Percentiles rank a stretch among this genome's conserved stretches.
These are phyloP conservation scores for Dichotomocladium elegans DNA, from an alignment of 371 early-diverging fungal species.

Conservation along the genomic window DNA sequence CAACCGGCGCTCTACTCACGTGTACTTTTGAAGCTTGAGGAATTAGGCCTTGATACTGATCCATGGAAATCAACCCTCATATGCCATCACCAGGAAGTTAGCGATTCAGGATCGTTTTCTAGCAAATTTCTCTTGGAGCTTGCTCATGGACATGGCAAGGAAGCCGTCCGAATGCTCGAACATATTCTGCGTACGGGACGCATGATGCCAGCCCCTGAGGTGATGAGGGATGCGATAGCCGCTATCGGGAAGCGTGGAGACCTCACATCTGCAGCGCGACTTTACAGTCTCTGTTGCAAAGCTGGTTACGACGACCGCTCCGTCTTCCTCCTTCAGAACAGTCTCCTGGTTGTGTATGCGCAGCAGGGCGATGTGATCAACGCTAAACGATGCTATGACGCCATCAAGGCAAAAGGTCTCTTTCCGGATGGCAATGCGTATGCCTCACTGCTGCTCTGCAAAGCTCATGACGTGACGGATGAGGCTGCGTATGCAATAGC, in stretches of 20 bases:
- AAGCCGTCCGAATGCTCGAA: conserved; percentile 21
- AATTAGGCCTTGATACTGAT: too few species aligned
- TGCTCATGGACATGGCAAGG: conserved; percentile 16
- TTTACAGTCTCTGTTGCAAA: too few species aligned
- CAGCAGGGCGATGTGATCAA: conserved; percentile 49
- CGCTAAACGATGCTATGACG: conserved; percentile 55
- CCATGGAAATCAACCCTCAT: too few species aligned
- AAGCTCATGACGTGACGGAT: conserved; percentile 48
- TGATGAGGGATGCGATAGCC: conserved; percentile 41
- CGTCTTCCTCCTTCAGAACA: too few species aligned
- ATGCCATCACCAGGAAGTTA: too few species aligned
- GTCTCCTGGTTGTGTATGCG: conserved; percentile 56
- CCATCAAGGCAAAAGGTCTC: conserved; percentile 42
- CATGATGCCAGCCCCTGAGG: conserved; percentile 28
- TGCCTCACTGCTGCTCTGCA: conserved; percentile 40
- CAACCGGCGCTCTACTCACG: too few species aligned
- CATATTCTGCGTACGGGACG: conserved; percentile 14
- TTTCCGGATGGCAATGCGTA: conserved; percentile 47
- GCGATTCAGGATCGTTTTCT: not conserved
- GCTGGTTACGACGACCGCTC: too few species aligned
- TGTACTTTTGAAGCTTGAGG: too few species aligned
- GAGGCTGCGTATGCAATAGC: conserved; percentile 50
- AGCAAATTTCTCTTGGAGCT: conserved; percentile 17
- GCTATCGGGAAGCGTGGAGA: conserved; percentile 43
- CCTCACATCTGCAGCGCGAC: conserved; percentile 21